Base-by-base conservation (phyloP, 352 stramenopile genomes). In the Phytopythium ostracodes region DNA sequence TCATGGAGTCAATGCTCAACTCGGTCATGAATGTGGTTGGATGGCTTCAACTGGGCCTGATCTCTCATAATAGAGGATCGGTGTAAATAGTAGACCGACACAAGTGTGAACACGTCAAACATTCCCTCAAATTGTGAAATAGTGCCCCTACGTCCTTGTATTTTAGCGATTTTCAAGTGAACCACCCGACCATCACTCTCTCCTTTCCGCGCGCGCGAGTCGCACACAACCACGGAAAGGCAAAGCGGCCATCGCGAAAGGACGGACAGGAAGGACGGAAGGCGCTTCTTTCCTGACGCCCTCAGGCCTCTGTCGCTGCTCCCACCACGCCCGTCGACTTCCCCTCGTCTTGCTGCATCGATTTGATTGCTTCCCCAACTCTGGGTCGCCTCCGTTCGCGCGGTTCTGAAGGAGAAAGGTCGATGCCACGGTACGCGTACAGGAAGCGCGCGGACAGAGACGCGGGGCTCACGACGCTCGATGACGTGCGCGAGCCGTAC, bases 401-500 rank as follows among this genome's bases (percentile, higher is more conserved):
- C 20, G 7, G 1, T 22, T 14, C 2, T 24, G 17, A 4, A 50
- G 8, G 43, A 50, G n/a, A 27, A 49, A 20, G 20, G 9, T 18
- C 43, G n/a, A 50, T 50, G 43, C 43, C 43, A n/a, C 6, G 43
- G 29, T 20, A 20, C 42, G 20, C 20, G 42, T 47, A 43, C 38
- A 1, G 11, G 4, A 6, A 6, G 38, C 38, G 18, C 18, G 9
- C 2, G 20, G 43, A 5, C n/a, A n/a, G n/a, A n/a, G n/a, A n/a
- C n/a, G n/a, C n/a, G n/a, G 20, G 2, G 29, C 38, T 15, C 38
- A 2, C n/a, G 38, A 2, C 38, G 38, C 38, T 15, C 38, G 38
- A 27, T 20, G n/a, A 8, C 43, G 43, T 59, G 5, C 3, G 14
- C 49, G 71, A 79, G 54, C 77, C 77, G 56, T 87, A 87, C 73